Percentiles rank a stretch among this genome's conserved stretches.
phyloP scores from a whole-genome alignment of 2,329 filamentous ascomycete genomes.

The Fusarium abutilonis region DNA sequence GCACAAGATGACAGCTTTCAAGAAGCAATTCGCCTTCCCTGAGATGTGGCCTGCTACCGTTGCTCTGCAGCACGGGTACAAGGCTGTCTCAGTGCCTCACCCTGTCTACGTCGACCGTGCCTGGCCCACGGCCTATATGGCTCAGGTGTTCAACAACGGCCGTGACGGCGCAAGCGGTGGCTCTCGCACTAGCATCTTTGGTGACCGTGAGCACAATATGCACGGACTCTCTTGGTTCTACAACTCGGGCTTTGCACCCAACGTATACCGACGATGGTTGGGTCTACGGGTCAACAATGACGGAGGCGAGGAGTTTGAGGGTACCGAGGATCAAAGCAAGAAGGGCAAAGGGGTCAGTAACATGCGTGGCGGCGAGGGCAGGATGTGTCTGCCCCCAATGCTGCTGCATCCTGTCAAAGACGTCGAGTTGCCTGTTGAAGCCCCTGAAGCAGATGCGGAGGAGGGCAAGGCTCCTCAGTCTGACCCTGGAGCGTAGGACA shows the following conservation, averaged over 20 bases:
- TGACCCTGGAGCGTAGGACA: constrained; percentile 55
- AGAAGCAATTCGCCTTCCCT: constrained; percentile 89
- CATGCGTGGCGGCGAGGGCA: constrained; percentile 76
- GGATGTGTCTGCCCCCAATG: constrained; percentile 93
- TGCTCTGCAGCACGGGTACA: constrained; percentile 90
- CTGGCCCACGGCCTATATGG: constrained; percentile 84
- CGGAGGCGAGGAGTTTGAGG: constrained; percentile 80
- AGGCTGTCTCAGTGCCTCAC: constrained; percentile 91
- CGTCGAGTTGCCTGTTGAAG: constrained; percentile 72
- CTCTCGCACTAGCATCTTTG: constrained; percentile 76
- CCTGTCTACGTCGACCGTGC: constrained; percentile 86
- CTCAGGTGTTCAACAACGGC: constrained; percentile 82
- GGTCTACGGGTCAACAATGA: constrained; percentile 83
- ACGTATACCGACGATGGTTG: constrained; percentile 86
- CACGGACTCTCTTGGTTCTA: constrained; percentile 92
- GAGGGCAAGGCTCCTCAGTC: constrained; percentile 52
- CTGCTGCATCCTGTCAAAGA: constrained; percentile 88
- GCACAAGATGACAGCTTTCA: constrained; percentile 87
- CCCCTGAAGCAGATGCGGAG: constrained; percentile 58
- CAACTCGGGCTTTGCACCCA: constrained; percentile 81
- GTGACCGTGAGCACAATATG: constrained; percentile 90
- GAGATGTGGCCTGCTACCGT: constrained; percentile 96
- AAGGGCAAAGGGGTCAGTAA: constrained; percentile 59
- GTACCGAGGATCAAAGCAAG: constrained; percentile 63
- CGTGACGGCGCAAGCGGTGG: constrained; percentile 80